These are phyloP conservation scores for Geosmithia flava DNA, from an alignment of 2,329 filamentous ascomycete genomes.

Conservation along the genomic window DNA sequence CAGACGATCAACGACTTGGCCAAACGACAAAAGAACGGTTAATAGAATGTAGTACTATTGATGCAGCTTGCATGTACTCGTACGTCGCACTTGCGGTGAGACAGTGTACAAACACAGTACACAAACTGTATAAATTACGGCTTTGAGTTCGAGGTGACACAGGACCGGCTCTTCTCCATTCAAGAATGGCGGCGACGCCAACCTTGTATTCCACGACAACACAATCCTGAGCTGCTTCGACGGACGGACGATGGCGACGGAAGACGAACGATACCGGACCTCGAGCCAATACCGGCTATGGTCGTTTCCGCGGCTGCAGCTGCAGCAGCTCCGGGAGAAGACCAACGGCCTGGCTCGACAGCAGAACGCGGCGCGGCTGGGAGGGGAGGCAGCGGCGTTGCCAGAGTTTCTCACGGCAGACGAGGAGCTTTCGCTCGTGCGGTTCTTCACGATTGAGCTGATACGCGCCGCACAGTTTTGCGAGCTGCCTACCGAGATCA, in stretches of 20 bases:
- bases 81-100: too few species aligned
- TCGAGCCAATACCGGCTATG: slow-evolving; percentile 87
- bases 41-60: not conserved
- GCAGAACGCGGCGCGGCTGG: slow-evolving; percentile 48
- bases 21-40: too few species aligned
- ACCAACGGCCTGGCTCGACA: slow-evolving; percentile 64
- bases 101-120: not conserved
- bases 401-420: slow-evolving; percentile 72
- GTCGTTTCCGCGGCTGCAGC: slow-evolving; percentile 71
- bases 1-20: too few species aligned
- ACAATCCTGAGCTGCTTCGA: not conserved
- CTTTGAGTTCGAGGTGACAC: not conserved
- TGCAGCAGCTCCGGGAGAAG: slow-evolving; percentile 59
- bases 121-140: not conserved
- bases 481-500: slow-evolving; percentile 36
- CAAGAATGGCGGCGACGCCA: not conserved
- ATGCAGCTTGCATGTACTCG: not conserved
- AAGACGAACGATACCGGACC: slow-evolving; percentile 82
- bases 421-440: slow-evolving; percentile 73
- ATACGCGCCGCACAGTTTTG: slow-evolving; percentile 43
- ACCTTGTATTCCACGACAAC: not conserved
- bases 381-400: slow-evolving; percentile 27
- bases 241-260: slow-evolving; percentile 48
- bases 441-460: slow-evolving; percentile 57
- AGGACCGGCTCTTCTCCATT: not conserved